A percentile compares a stretch with the other conserved stretches of the same genome.
Evolutionary conservation across 1,284 basidiomycete genomes (phyloP).

Genomic region (Heliocybe sulcata): DNA sequence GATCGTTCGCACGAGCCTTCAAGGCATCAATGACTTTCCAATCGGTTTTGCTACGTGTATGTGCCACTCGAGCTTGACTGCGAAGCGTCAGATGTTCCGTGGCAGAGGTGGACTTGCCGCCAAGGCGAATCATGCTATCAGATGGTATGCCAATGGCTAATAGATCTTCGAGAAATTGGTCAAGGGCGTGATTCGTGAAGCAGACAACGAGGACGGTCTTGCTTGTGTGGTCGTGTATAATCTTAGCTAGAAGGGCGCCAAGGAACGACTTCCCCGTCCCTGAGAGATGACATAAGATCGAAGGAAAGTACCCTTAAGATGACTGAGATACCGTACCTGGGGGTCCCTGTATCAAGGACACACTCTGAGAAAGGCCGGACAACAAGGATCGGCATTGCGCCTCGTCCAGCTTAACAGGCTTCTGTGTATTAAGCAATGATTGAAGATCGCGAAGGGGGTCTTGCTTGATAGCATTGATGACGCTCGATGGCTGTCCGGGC

Average conservation of each 20-base stretch:
- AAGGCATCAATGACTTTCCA: constrained; percentile 32
- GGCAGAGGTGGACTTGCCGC: constrained; percentile 40
- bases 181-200: constrained; percentile 63
- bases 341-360: constrained; percentile 60
- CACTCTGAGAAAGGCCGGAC: constrained; percentile 40
- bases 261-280: constrained; percentile 68
- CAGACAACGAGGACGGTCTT: constrained; percentile 51
- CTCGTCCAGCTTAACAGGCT: constrained; percentile 37
- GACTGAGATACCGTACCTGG: constrained; percentile 45
- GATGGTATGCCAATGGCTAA: constrained; percentile 48
- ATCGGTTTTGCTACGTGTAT: constrained; percentile 20
- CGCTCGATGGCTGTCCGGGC: constrained; percentile 2
- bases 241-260: constrained; percentile 52
- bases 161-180: constrained; percentile 55
- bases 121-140: constrained; percentile 39
- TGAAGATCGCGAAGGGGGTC: constrained; percentile 34
- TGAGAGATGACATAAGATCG: too few species aligned
- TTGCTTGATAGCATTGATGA: constrained; percentile 26
- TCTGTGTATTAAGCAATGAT: constrained; percentile 25
- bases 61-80: constrained; percentile 4
- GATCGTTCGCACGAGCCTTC: constrained; percentile 17
- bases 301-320: too few species aligned
- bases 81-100: constrained; percentile 36
- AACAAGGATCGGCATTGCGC: constrained; percentile 45
- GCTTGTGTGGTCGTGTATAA: constrained; percentile 38